Percentiles rank a stretch among this genome's conserved stretches.
Conservation (phyloP, 2,329 filamentous ascomycete genomes). For the Cordyceps farinosa region DNA sequence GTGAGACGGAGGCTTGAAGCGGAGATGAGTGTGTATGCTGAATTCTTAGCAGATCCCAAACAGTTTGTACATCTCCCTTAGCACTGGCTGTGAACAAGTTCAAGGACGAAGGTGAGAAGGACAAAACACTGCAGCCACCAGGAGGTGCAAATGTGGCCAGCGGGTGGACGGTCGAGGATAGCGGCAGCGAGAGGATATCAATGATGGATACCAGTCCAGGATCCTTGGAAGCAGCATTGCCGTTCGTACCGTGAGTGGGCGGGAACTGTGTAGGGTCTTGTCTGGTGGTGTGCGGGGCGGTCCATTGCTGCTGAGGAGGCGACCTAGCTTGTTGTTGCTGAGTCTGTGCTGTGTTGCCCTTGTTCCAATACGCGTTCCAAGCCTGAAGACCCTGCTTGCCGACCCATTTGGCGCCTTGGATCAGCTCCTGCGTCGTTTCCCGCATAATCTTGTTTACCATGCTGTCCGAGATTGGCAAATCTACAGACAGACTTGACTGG, state of each 20-base stretch:
- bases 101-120: constrained; percentile 70
- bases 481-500: constrained; percentile 61
- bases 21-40: constrained; percentile 61
- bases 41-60: constrained; percentile 73
- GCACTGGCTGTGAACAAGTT: constrained; percentile 74
- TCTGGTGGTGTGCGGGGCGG: constrained; percentile 36
- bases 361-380: constrained; percentile 79
- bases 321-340: constrained; percentile 44
- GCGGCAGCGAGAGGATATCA: constrained; percentile 60
- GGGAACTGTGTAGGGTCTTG: constrained; percentile 59
- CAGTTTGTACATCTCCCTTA: constrained; percentile 77
- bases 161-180: constrained; percentile 54
- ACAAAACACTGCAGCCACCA: constrained; percentile 76
- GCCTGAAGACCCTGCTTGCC: constrained; percentile 73
- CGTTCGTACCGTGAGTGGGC: constrained; percentile 66
- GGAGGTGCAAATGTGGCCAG: constrained; percentile 67
- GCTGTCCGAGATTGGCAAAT: constrained; percentile 68
- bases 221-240: constrained; percentile 58
- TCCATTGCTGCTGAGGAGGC: constrained; percentile 47
- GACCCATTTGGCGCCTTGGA: constrained; percentile 71
- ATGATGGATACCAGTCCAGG: constrained; percentile 72
- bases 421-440: constrained; percentile 73
- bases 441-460: constrained; percentile 74
- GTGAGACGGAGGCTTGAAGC: constrained; percentile 47
- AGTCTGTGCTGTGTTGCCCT: constrained; percentile 40